Evolutionary conservation across 139 green algal genomes (phyloP).

Genomic region (Micractinium sp.): DNA sequence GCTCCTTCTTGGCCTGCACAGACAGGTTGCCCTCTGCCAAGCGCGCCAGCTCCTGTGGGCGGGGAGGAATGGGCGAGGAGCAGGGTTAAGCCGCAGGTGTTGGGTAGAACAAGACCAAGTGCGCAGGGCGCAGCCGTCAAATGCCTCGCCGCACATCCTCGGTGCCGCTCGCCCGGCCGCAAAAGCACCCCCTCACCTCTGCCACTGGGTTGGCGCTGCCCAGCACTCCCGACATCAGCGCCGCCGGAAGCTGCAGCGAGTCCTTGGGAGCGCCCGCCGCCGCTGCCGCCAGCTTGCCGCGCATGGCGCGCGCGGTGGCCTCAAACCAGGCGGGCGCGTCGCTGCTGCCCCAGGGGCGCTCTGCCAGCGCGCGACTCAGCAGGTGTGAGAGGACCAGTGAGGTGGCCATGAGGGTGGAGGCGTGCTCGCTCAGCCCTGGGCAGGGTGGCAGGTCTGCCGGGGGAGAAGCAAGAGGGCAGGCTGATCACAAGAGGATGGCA

Average conservation of each 20-base stretch:
- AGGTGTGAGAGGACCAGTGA: conserved; percentile 58
- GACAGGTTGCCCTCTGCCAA: conserved; percentile 57
- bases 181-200: neutral
- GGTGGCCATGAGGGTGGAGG: neutral
- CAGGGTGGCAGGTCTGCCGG: conserved; percentile 41
- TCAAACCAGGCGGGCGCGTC: conserved; percentile 68
- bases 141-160: neutral
- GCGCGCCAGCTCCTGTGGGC: conserved; percentile 13
- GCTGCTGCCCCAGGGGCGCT: conserved; percentile 39
- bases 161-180: no score
- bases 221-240: conserved; percentile 26
- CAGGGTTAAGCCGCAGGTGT: no score
- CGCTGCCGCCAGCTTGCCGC: conserved; percentile 12
- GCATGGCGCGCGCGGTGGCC: conserved; percentile 25
- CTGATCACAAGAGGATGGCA: no score
- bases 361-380: conserved; percentile 42
- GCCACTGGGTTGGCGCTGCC: conserved; percentile 24
- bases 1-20: neutral
- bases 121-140: no score
- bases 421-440: conserved; percentile 13
- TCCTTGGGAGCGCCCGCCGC: conserved; percentile 40
- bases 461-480: neutral
- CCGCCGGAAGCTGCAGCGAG: conserved; percentile 31
- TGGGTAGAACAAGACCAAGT: no score
- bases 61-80: neutral